Conservation (phyloP, 2,329 filamentous ascomycete genomes). For the Aspergillus sp. region DNA sequence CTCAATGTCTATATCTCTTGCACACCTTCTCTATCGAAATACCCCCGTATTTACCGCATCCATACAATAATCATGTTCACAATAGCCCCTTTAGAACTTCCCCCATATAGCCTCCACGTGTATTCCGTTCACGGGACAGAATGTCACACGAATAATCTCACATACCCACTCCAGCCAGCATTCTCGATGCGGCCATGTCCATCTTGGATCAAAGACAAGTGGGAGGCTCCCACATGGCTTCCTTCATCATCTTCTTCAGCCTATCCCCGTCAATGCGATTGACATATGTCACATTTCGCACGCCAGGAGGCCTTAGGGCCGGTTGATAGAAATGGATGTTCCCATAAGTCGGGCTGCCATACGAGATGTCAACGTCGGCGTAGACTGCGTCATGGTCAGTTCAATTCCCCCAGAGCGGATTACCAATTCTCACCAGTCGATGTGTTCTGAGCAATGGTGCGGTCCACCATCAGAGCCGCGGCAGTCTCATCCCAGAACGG, state of each 20-base stretch:
- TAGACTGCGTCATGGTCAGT: conserved; percentile 30
- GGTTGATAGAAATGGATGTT: conserved; percentile 47
- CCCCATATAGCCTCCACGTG: no score
- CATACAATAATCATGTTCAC: no score
- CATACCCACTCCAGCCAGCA: no score
- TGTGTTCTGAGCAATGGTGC: conserved; percentile 37
- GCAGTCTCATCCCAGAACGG: conserved; percentile 51
- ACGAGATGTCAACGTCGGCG: conserved; percentile 44
- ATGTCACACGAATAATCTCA: no score
- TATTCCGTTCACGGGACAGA: no score
- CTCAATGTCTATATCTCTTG: no score
- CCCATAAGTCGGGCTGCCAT: conserved; percentile 41
- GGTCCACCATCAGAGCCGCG: conserved; percentile 38
- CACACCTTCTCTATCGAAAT: no score
- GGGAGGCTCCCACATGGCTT: conserved; percentile 28
- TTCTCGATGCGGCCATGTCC: no score
- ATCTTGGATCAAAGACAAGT: conserved; percentile 4
- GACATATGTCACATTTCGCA: conserved; percentile 42
- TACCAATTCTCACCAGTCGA: conserved; percentile 27
- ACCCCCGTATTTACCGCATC: no score
- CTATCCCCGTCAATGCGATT: conserved; percentile 36
- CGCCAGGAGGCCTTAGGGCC: conserved; percentile 35
- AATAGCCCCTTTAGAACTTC: no score
- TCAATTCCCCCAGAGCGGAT: neutral
- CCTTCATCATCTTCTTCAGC: conserved; percentile 22